These are phyloP conservation scores for Cucurbitaria berberidis DNA, from an alignment of 2,329 filamentous ascomycete species.

Conservation along the genomic window DNA sequence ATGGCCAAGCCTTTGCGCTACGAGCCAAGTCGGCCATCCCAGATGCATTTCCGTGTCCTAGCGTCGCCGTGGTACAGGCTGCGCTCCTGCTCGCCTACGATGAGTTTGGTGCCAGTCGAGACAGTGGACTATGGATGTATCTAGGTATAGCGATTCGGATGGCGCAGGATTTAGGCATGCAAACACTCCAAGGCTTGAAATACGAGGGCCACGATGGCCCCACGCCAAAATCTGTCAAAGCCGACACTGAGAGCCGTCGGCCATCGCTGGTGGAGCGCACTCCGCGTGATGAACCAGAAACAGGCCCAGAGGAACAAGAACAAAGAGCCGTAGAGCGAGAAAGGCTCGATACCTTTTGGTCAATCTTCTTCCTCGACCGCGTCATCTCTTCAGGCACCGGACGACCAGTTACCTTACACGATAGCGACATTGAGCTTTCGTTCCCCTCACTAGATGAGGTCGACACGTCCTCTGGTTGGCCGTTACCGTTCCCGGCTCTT, in stretches of 20 bases:
- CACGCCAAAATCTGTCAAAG: conserved; percentile 62
- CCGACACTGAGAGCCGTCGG: conserved; percentile 32
- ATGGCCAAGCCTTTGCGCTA: conserved; percentile 79
- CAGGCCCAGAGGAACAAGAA: conserved; percentile 53
- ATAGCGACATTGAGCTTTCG: conserved; percentile 82
- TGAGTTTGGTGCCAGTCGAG: conserved; percentile 85
- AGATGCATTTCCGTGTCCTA: conserved; percentile 82
- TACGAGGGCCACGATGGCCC: conserved; percentile 62
- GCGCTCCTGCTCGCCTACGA: conserved; percentile 86
- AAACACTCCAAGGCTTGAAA: conserved; percentile 77
- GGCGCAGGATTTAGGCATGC: conserved; percentile 79
- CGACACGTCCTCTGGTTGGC: conserved; percentile 67
- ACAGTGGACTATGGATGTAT: conserved; percentile 94
- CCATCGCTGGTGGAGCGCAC: conserved; percentile 60
- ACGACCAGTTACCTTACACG: conserved; percentile 79
- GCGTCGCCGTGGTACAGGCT: conserved; percentile 82
- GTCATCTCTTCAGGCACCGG: conserved; percentile 89
- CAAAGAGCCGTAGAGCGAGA: conserved; percentile 76
- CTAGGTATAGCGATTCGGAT: conserved; percentile 84
- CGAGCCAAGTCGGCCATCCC: conserved; percentile 82
- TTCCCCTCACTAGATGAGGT: conserved; percentile 66
- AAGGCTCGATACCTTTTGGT: conserved; percentile 86
- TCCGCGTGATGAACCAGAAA: conserved; percentile 54
- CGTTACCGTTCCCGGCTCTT: conserved; percentile 78
- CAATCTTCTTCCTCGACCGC: conserved; percentile 84